A percentile compares a stretch with the other conserved stretches of the same genome.
phyloP scores from a whole-genome alignment of 768 basidiomycete species.

The Russula virescens region DNA sequence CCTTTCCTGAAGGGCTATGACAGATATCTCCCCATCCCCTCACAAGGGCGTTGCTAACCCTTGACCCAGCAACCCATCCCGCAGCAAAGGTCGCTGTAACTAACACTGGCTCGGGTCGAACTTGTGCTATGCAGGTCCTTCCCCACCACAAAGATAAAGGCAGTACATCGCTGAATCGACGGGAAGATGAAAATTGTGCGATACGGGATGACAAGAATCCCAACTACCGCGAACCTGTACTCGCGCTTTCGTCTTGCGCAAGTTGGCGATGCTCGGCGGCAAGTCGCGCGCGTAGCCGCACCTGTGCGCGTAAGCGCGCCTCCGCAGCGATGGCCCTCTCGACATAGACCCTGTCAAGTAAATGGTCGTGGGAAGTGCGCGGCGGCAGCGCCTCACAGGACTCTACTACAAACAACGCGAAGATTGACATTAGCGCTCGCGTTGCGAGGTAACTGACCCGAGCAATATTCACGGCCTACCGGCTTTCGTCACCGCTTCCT shows the following conservation, averaged over 20 bases:
- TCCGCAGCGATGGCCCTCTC: slow-evolving; percentile 36
- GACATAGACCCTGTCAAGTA: slow-evolving; percentile 40
- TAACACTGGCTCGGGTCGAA: not conserved
- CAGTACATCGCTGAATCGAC: not conserved
- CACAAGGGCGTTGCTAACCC: slow-evolving; percentile 3
- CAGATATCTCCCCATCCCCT: not conserved
- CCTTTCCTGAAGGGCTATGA: not conserved
- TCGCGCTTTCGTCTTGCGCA: not conserved
- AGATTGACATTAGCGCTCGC: slow-evolving; percentile 4
- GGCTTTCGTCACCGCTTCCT: not conserved
- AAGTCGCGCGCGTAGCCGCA: slow-evolving; percentile 17
- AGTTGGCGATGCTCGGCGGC: slow-evolving; percentile 11
- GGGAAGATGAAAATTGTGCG: no score
- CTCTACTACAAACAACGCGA: not conserved
- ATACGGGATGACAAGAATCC: not conserved
- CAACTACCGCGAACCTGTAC: not conserved
- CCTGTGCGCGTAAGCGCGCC: slow-evolving; percentile 21
- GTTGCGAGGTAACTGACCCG: slow-evolving; percentile 18
- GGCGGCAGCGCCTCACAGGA: slow-evolving; percentile 1
- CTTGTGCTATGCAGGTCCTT: no score
- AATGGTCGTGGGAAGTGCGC: slow-evolving; percentile 32
- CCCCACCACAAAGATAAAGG: no score
- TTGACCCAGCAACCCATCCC: not conserved
- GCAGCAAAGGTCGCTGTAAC: not conserved
- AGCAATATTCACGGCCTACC: slow-evolving; percentile 14